Base-by-base conservation (phyloP, 2,329 filamentous ascomycete species). In the Endocalyx cinctus region DNA sequence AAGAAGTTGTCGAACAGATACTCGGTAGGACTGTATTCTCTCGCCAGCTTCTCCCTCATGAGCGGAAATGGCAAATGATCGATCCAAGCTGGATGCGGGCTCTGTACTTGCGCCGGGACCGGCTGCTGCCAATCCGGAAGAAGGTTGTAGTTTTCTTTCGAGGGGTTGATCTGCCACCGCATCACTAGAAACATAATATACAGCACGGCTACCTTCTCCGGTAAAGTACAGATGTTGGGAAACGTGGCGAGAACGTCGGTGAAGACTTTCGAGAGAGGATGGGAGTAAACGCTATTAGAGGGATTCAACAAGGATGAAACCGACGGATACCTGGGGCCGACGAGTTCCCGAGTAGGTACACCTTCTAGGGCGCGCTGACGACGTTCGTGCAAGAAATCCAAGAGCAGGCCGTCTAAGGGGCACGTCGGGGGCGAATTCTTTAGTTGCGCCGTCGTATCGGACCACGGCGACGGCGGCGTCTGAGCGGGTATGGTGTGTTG, bases 121-220 rank as follows among this genome's bases (percentile, higher is more conserved):
- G 88, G 87, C 0, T 72, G 72, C 25, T 81, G 63, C 78, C 84
- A 94, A 5, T 78, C 69, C 0, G 88, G 87, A 10, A 95, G 63
- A 4, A 83, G 73, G 16, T 87, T 77, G 57, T 84, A 89, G 61
- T 88, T 94, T 46, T 88, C 82, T 39, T 73, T 71, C 0, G 85
- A 86, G 0, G 87, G 87, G 17, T 77, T 77, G 36, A 94, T 83
- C 55, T 87, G 80, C 86, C 88, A 95, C 26, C 82, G 76, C 81
- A 92, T 87, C 43, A 88, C 55, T 19, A 89, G 71, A 59, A 94
- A 94, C 85, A 94, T 94, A 52, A 83, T 67, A 56, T 89, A 94
- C 6, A 94, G 70, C 6, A 87, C 78, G 7, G 84, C 87, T 0
- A 94, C 78, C 49, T 85, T 82, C 60, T 94, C 87, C 0, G 88